phyloP scores from a whole-genome alignment of 1,284 basidiomycete species.

The Fistulina hepatica region DNA sequence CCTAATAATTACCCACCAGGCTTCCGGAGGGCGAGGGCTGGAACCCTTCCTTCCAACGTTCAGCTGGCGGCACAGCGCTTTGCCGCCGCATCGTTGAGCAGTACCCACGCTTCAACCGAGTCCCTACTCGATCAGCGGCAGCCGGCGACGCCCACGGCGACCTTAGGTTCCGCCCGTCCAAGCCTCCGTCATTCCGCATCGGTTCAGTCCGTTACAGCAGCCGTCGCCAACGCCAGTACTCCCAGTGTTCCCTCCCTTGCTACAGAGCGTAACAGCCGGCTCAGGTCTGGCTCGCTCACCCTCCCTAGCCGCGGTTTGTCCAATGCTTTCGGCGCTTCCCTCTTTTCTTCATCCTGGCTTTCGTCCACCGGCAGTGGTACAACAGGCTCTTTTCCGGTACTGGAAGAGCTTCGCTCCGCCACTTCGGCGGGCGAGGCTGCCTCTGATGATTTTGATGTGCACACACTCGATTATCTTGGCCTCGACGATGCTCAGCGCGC shows the following conservation, averaged over 20 bases:
- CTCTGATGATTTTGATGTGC: conserved; percentile 80
- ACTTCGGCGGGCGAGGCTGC: conserved; percentile 69
- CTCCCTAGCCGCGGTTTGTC: conserved; percentile 67
- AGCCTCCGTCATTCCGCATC: conserved; percentile 68
- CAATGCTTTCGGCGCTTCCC: conserved; percentile 77
- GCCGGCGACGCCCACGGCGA: conserved; percentile 34
- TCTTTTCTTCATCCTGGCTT: conserved; percentile 84
- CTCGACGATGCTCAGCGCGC: conserved; percentile 69
- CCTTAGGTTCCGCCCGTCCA: conserved; percentile 46
- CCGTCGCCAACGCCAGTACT: too few species aligned
- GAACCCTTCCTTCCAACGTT: conserved; percentile 80
- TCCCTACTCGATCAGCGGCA: conserved; percentile 52
- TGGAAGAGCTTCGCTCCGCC: conserved; percentile 72
- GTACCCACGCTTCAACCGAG: conserved; percentile 48
- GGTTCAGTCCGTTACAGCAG: conserved; percentile 51
- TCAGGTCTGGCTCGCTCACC: conserved; percentile 83
- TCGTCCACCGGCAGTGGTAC: conserved; percentile 47
- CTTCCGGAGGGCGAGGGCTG: conserved; percentile 79
- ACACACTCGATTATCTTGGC: conserved; percentile 91
- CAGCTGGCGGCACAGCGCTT: conserved; percentile 77
- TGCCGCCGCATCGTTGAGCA: conserved; percentile 54
- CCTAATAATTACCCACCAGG: conserved; percentile 66
- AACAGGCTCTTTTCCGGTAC: conserved; percentile 46
- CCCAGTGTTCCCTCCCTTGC: conserved; percentile 47
- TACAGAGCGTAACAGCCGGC: conserved; percentile 63